Evolutionary conservation across 257 asterid genomes (phyloP).

Genomic region (Echium plantagineum): DNA sequence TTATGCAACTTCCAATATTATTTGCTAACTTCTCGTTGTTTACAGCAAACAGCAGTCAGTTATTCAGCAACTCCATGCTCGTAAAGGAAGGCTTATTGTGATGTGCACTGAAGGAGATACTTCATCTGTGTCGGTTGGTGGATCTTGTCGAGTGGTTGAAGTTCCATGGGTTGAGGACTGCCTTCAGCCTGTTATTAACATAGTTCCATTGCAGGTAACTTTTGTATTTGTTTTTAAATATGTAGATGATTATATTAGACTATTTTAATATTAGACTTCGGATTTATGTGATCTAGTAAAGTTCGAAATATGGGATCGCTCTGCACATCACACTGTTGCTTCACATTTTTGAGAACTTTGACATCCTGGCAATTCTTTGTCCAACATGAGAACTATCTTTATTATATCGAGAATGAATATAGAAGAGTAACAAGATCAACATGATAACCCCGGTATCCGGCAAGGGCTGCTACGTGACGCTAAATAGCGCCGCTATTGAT

Average conservation of each 20-base stretch:
- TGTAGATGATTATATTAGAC: neutral
- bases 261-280: neutral
- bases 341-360: too few relatives aligned
- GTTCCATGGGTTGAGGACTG: conserved; percentile 91
- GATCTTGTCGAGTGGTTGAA: conserved; percentile 86
- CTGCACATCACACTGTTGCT: too few relatives aligned
- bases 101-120: conserved; percentile 87
- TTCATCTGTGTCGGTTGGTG: conserved; percentile 64
- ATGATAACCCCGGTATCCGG: too few relatives aligned
- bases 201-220: conserved; percentile 87
- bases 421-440: too few relatives aligned
- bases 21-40: conserved; percentile 12
- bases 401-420: too few relatives aligned
- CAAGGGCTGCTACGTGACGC: too few relatives aligned
- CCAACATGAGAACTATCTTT: too few relatives aligned
- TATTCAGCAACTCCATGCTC: conserved; percentile 96
- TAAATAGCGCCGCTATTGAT: too few relatives aligned
- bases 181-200: conserved; percentile 84
- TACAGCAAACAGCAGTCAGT: conserved; percentile 94
- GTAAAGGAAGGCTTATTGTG: conserved; percentile 90
- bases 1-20: conserved; percentile 1
- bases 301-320: too few relatives aligned
- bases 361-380: too few relatives aligned
- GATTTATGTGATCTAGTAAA: too few relatives aligned
- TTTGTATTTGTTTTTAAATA: conserved; percentile 2